Evolutionary conservation across 2,329 filamentous ascomycete species (phyloP), one percentile per base, ranked within the genome.

Genomic region (Ophiocordyceps camponoti-saundersi): DNA sequence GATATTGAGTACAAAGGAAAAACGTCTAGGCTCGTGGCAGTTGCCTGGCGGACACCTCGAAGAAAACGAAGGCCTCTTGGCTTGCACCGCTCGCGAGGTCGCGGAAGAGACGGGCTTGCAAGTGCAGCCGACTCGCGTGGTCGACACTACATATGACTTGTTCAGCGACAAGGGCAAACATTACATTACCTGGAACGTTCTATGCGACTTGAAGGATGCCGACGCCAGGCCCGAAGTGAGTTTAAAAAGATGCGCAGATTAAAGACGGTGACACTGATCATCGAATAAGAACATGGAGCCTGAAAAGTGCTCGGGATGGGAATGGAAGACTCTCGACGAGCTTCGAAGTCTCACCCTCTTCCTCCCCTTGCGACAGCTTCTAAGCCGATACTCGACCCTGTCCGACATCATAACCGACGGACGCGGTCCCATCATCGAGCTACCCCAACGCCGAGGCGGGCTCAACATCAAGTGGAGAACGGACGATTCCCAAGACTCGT

Each of bases 41-140:
- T 72, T 86, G 15, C 83, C 85, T 0, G 85, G 85, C 21, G 85
- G 85, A 0, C 83, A 90, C 55, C 71, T 89, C 16, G 85, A 90
- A 50, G 73, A 75, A 48, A 73, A 74, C 50, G 85, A 90, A 57
- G 68, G 67, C 2, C 70, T 77, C 30, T 67, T 77, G 20, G 59
- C 62, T 0, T 87, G 83, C 49, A 82, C 82, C 0, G 70, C 64
- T 44, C 72, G 85, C 4, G 85, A 90, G 61, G 67, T 75, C 0
- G 57, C 75, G 0, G 85, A 90, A 58, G 85, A 90, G 56, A 86
- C 84, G 0, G 80, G 73, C 0, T 66, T 87, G 0, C 54, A 61
- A 0, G 66, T 87, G 1, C 65, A 59, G 1, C 67, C 71, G 7
- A 44, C 74, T 34, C 67, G 65, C 43, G 70, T 82, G 39, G 52